phyloP scores from a whole-genome alignment of 2,329 filamentous ascomycete species.

The Aspergillus sp. region DNA sequence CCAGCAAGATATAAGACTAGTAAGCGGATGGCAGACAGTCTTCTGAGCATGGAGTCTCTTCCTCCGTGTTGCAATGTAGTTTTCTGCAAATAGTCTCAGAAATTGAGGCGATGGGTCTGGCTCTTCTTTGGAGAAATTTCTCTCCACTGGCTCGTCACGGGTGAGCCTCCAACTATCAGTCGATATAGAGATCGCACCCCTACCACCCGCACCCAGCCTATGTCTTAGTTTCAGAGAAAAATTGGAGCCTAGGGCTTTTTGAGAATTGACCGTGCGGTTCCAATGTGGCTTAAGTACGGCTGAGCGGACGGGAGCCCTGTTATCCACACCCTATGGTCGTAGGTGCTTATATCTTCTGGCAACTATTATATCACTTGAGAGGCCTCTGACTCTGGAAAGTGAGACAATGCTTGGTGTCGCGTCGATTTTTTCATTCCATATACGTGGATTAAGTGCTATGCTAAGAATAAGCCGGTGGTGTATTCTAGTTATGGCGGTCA shows the following conservation, averaged over 20 bases:
- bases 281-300: background rate
- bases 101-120: slow-evolving; percentile 6
- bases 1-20: slow-evolving; percentile 4
- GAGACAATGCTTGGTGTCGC: too few species aligned
- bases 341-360: background rate
- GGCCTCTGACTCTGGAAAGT: too few species aligned
- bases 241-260: background rate
- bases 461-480: too few species aligned
- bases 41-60: slow-evolving; percentile 5
- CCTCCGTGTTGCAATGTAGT: slow-evolving; percentile 10
- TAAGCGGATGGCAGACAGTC: slow-evolving; percentile 8
- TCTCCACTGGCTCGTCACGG: slow-evolving; percentile 2
- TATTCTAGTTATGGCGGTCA: too few species aligned
- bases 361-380: too few species aligned
- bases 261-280: background rate
- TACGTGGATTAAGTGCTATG: too few species aligned
- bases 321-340: background rate
- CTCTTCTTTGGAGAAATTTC: slow-evolving; percentile 5
- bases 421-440: too few species aligned
- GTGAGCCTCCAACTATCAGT: slow-evolving; percentile 2
- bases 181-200: background rate
- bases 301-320: background rate
- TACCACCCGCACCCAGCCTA: background rate
- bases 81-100: slow-evolving; percentile 16
- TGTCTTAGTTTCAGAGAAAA: background rate